Percentiles rank a stretch among this genome's conserved stretches.
Conservation (phyloP, 2,329 filamentous ascomycete species). For the Penicillium sp. region DNA sequence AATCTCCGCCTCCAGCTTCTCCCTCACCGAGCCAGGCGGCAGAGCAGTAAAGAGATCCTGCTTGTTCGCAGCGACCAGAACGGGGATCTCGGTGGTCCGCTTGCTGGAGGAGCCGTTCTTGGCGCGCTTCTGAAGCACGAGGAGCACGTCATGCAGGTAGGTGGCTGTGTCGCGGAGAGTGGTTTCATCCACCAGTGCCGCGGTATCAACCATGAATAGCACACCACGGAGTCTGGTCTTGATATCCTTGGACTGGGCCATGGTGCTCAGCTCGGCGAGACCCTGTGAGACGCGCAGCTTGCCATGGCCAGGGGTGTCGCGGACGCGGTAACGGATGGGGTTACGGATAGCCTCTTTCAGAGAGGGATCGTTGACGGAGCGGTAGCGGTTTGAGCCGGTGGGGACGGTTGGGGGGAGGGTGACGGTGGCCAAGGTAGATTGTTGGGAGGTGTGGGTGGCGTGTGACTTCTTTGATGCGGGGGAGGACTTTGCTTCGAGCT, state of each 20-base stretch:
- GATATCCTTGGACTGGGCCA: constrained; percentile 34
- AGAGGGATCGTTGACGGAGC: constrained; percentile 65
- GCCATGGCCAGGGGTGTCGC: constrained; percentile 90
- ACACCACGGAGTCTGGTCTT: constrained; percentile 63
- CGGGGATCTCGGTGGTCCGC: constrained; percentile 62
- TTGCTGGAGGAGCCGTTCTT: constrained; percentile 55
- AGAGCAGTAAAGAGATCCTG: constrained; percentile 92
- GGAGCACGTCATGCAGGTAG: constrained; percentile 87
- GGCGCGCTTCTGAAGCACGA: constrained; percentile 74
- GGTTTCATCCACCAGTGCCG: constrained; percentile 54
- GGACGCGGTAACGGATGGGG: constrained; percentile 41
- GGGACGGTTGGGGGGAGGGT: constrained; percentile 55
- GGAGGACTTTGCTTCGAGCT: constrained; percentile 50
- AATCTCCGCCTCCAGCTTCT: constrained; percentile 77
- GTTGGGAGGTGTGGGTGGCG: constrained; percentile 64
- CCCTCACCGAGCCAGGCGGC: constrained; percentile 73
- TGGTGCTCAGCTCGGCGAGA: constrained; percentile 40
- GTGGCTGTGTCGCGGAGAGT: constrained; percentile 70
- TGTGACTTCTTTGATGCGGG: constrained; percentile 35
- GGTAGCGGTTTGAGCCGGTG: constrained; percentile 62
- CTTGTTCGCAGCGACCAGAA: constrained; percentile 92
- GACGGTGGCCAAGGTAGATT: constrained; percentile 58
- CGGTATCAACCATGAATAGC: constrained; percentile 87
- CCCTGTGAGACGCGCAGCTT: constrained; percentile 73
- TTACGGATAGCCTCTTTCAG: constrained; percentile 55